Evolutionary conservation across 805 yeast species (phyloP).

Genomic region (Sugiyamaella lignohabitans): DNA sequence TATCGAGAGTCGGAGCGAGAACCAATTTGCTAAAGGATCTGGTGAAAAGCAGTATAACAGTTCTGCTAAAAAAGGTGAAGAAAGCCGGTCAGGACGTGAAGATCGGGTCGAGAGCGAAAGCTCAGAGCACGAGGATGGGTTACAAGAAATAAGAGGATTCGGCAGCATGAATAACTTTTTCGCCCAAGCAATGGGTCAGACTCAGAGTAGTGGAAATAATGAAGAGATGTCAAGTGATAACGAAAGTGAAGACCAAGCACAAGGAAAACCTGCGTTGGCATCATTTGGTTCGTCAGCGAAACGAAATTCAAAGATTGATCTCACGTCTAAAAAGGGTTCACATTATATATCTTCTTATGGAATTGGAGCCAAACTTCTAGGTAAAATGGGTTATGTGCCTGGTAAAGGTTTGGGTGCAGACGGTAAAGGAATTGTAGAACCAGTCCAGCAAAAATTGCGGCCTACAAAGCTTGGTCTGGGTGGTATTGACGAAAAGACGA

Average conservation of each 20-base stretch:
- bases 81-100: too few species aligned
- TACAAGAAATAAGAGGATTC: background rate
- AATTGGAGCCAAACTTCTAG: constrained; percentile 71
- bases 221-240: background rate
- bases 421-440: constrained; percentile 70
- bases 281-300: background rate
- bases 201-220: background rate
- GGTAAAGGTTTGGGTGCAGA: constrained; percentile 81
- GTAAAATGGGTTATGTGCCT: constrained; percentile 78
- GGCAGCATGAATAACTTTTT: background rate
- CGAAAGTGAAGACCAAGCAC: background rate
- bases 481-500: constrained; percentile 41
- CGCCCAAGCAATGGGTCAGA: background rate
- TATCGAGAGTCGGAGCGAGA: background rate
- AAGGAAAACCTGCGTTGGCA: background rate
- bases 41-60: background rate
- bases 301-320: too few species aligned
- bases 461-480: constrained; percentile 74
- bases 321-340: background rate
- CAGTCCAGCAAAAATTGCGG: constrained; percentile 63
- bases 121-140: background rate
- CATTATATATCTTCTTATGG: constrained; percentile 45
- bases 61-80: constrained; percentile 1
- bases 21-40: too few species aligned
- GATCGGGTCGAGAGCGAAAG: too few species aligned